Conservation (phyloP, 139 green algal species). For the Mychonastes homosphaera region DNA sequence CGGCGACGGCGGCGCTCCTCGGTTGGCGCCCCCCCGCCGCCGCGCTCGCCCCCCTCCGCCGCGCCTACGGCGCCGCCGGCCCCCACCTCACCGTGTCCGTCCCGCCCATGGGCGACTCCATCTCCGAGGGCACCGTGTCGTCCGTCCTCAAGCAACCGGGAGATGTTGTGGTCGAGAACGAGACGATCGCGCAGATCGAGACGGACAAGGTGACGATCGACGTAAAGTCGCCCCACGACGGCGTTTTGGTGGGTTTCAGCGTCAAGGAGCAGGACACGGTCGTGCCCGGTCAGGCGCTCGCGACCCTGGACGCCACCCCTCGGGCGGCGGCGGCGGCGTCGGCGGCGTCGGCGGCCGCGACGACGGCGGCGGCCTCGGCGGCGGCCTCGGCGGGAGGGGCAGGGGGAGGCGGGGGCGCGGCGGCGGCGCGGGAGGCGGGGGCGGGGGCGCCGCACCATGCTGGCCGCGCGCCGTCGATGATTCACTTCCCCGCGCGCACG, state of each 20-base stretch:
- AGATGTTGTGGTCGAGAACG: conserved; percentile 78
- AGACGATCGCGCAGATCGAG: conserved; percentile 94
- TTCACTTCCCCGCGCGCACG: conserved; percentile 26
- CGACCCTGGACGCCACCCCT: conserved; percentile 17
- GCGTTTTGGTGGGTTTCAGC: conserved; percentile 19
- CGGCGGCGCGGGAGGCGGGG: not conserved
- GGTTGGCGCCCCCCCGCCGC: too few relatives aligned
- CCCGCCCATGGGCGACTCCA: conserved; percentile 83
- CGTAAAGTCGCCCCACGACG: conserved; percentile 28
- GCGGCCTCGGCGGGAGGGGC: not conserved
- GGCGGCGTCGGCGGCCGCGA: not conserved
- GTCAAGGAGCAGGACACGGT: conserved; percentile 33
- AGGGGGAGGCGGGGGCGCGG: not conserved
- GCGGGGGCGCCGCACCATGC: not conserved
- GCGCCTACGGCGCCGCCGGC: too few relatives aligned
- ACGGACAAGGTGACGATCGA: conserved; percentile 84
- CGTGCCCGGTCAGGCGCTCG: conserved; percentile 19
- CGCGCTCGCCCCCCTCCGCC: too few relatives aligned
- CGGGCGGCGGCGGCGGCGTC: not conserved
- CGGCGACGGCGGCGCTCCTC: too few relatives aligned
- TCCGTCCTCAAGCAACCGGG: conserved; percentile 35
- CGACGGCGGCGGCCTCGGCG: not conserved
- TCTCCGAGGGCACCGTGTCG: conserved; percentile 66
- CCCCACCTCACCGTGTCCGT: conserved; percentile 46
- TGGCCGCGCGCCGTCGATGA: conserved; percentile 1